A percentile compares a stretch with the other conserved stretches of the same genome.
These are phyloP conservation scores for Aphanomyces astaci DNA, from an alignment of 352 stramenopile genomes.

Conservation along the genomic window DNA sequence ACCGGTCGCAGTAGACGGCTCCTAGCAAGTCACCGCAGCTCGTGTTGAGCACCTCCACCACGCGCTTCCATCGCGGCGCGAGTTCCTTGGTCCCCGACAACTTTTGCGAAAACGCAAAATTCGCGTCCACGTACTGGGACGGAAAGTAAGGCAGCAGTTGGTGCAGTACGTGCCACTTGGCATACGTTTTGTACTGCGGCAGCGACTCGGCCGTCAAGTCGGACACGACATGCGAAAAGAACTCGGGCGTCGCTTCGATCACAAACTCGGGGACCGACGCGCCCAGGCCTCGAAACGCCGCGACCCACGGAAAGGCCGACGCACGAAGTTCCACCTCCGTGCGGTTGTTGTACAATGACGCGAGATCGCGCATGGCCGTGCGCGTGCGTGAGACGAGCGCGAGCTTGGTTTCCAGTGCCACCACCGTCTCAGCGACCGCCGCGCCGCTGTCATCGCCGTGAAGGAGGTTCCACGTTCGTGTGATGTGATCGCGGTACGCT, in stretches of 20 bases:
- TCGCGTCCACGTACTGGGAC: conserved; percentile 60
- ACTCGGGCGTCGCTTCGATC: conserved; percentile 49
- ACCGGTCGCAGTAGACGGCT: conserved; percentile 50
- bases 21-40: conserved; percentile 56
- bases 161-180: conserved; percentile 12
- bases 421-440: conserved; percentile 39
- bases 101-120: conserved; percentile 84
- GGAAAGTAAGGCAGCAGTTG: not conserved
- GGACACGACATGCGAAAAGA: conserved; percentile 31
- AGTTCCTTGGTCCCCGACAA: conserved; percentile 81
- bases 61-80: conserved; percentile 85
- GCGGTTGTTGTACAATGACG: conserved; percentile 64
- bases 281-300: conserved; percentile 7
- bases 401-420: conserved; percentile 79
- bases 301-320: not conserved
- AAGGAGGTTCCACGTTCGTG: conserved; percentile 39
- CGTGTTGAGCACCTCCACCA: conserved; percentile 56
- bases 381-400: conserved; percentile 73
- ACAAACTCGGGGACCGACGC: conserved; percentile 16
- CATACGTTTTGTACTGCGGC: conserved; percentile 12
- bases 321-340: conserved; percentile 31
- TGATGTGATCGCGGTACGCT: conserved; percentile 43
- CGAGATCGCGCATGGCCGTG: conserved; percentile 53
- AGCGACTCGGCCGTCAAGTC: not conserved
- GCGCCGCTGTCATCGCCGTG: conserved; percentile 21